phyloP scores from a whole-genome alignment of 805 yeast genomes.

The Wickerhamiella qilinensis region DNA sequence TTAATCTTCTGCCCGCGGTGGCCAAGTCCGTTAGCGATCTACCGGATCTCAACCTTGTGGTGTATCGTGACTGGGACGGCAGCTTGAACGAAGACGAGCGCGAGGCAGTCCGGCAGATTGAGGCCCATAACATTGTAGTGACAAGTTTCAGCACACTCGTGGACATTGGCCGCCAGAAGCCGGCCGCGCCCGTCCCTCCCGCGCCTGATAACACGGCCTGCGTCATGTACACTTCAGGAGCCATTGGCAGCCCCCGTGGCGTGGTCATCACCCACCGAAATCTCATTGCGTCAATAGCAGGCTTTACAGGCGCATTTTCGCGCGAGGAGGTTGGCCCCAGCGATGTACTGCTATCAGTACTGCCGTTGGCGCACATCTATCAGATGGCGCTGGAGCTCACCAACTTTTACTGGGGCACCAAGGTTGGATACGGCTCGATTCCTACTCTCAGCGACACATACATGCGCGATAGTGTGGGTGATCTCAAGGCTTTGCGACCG shows the following conservation, averaged over 20 bases:
- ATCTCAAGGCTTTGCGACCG: slow-evolving; percentile 73
- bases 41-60: slow-evolving; percentile 43
- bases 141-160: slow-evolving; percentile 49
- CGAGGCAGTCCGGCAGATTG: slow-evolving; percentile 36
- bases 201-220: slow-evolving; percentile 46
- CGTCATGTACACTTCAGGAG: slow-evolving; percentile 79
- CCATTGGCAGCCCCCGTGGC: slow-evolving; percentile 77
- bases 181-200: slow-evolving; percentile 29
- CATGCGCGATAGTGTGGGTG: slow-evolving; percentile 74
- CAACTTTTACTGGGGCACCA: slow-evolving; percentile 75
- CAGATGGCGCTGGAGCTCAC: slow-evolving; percentile 79
- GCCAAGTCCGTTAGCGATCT: slow-evolving; percentile 54
- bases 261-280: slow-evolving; percentile 52
- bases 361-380: slow-evolving; percentile 93
- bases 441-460: slow-evolving; percentile 77
- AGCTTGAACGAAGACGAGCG: slow-evolving; percentile 45
- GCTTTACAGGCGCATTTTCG: slow-evolving; percentile 51
- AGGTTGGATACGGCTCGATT: slow-evolving; percentile 80
- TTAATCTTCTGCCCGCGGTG: slow-evolving; percentile 47
- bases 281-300: slow-evolving; percentile 74
- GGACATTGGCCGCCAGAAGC: slow-evolving; percentile 39
- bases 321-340: slow-evolving; percentile 34
- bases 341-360: slow-evolving; percentile 71
- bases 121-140: slow-evolving; percentile 38
- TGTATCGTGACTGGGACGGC: slow-evolving; percentile 41